Evolutionary conservation across 1,284 basidiomycete genomes (phyloP), one percentile per base, ranked within the genome.

Genomic region (Leccinum subrobustum): DNA sequence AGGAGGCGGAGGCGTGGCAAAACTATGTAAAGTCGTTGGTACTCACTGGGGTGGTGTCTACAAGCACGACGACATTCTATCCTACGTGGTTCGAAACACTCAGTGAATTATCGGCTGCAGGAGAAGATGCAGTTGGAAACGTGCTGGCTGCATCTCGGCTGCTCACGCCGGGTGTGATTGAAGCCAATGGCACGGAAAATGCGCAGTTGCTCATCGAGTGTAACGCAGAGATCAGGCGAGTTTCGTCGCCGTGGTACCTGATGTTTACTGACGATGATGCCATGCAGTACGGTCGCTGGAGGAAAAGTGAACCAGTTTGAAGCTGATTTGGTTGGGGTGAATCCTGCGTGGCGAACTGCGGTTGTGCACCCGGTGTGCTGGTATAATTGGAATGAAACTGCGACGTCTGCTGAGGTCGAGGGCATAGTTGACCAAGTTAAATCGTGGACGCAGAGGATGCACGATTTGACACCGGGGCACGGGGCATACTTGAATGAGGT

Each of bases 341-440:
- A 80, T 63, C 80, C 79, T 5, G 75, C 74, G 4, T 81, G 79
- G 79, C 70, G 80, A 4, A 69, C 73, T 8, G 75, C 77, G 2
- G 48, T 81, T 25, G 66, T 71, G 6, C 69, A 77, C 54, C 60
- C 69, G 9, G 42, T 67, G 8, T 61, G 68, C 16, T 20, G 11
- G 9, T 52, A 54, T 6, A 33, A 11, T 6, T 81, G 80, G 80
- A 56, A 63, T 0, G 76, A 79, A 25, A 71, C 70, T 5, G 50
- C 71, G 1, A 60, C 73, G 0, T 54, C 61, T 3, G 56, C 63
- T 0, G 69, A 68, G 0, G 76, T 81, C 11, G 37, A 68, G 2
- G 63, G 54, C 18, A 50, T 64, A n/a, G 70, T 71, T 4, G 58
- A 68, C 5, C 61, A 68, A 8, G 59, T 75, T 8, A 65, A 75